These are phyloP conservation scores for Trametes versicolor DNA, from an alignment of 1,284 basidiomycete genomes.

Conservation along the genomic window DNA sequence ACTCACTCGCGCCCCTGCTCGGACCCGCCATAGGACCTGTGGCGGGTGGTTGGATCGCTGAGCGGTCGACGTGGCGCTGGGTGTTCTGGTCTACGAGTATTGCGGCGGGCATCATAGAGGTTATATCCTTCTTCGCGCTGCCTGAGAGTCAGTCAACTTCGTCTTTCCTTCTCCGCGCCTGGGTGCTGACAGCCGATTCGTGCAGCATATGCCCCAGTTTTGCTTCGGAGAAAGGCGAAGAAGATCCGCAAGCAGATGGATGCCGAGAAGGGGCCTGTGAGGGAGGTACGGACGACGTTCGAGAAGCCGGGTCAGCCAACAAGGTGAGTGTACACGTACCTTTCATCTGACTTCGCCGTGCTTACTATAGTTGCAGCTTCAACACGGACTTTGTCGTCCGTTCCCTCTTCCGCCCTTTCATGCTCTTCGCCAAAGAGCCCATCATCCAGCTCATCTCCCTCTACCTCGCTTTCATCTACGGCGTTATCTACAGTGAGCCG, in stretches of 20 bases:
- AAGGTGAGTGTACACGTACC: constrained; percentile 6
- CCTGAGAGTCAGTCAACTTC: constrained; percentile 64
- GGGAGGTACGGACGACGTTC: constrained; percentile 55
- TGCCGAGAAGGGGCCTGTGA: constrained; percentile 50
- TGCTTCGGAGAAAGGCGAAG: constrained; percentile 69
- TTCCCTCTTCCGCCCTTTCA: constrained; percentile 58
- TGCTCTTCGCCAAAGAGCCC: constrained; percentile 56
- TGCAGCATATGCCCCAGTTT: constrained; percentile 67
- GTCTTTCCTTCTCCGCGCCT: background rate
- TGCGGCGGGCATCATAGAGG: constrained; percentile 57
- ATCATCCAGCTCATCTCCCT: constrained; percentile 56
- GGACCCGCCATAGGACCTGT: constrained; percentile 75
- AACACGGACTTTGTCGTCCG: constrained; percentile 48
- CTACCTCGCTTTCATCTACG: constrained; percentile 61
- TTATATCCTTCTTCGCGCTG: constrained; percentile 65
- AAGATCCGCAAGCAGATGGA: constrained; percentile 58
- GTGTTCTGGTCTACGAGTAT: constrained; percentile 75
- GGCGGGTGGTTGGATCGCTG: constrained; percentile 70
- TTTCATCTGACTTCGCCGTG: too few relatives aligned
- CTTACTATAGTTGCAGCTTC: constrained; percentile 46
- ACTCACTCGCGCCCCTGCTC: constrained; percentile 70
- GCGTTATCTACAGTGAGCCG: constrained; percentile 60
- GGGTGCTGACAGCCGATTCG: background rate
- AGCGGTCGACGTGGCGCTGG: constrained; percentile 72
- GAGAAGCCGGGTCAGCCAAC: constrained; percentile 46